Base-by-base conservation (phyloP, 352 stramenopile species). In the Pythium graminicola region DNA sequence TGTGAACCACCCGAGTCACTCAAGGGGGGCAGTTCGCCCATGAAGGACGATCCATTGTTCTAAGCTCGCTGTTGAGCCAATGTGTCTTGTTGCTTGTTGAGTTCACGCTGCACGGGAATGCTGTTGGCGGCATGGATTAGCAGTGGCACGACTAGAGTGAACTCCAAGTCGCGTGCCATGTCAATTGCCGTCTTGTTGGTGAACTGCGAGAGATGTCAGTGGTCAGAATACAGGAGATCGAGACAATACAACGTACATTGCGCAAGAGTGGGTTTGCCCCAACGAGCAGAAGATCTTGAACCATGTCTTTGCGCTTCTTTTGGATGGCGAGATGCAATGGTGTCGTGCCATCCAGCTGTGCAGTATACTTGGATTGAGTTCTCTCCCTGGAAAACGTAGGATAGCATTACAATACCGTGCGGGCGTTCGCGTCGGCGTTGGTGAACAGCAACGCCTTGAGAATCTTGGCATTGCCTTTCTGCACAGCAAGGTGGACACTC, bases 41-140 rank as follows among this genome's bases (percentile, higher is more conserved):
- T 91, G 77, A 89, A 85, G 56, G 76, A 89, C 54, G 76, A 89
- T 51, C 79, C 79, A 43, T 64, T 89, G 4, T 89, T 89, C 56
- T 89, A 76, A 42, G 17, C 0, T 14, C n/a, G 45, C 11, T 22
- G 7, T n/a, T 8, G 28, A 2, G 10, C 9, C 13, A 24, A 29
- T 9, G 41, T 42, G 43, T 23, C 26, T 44, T 64, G 62, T 43
- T 67, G 45, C 20, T 26, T 6, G 27, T 59, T 59, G 24, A 62
- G 41, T 24, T 67, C 60, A 14, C 53, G 31, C 36, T 73, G 65
- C 24, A 69, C 45, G 2, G 50, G 43, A 0, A 57, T 39, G 32
- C 49, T 78, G 27, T 69, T 70, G 6, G 65, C 59, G 13, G 64
- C 60, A 45, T 81, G 72, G 9, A 66, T 50, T 8, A 84, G 57